Conservation (phyloP, 2,329 filamentous ascomycete genomes). For the Neopestalotiopsis clavispora region DNA sequence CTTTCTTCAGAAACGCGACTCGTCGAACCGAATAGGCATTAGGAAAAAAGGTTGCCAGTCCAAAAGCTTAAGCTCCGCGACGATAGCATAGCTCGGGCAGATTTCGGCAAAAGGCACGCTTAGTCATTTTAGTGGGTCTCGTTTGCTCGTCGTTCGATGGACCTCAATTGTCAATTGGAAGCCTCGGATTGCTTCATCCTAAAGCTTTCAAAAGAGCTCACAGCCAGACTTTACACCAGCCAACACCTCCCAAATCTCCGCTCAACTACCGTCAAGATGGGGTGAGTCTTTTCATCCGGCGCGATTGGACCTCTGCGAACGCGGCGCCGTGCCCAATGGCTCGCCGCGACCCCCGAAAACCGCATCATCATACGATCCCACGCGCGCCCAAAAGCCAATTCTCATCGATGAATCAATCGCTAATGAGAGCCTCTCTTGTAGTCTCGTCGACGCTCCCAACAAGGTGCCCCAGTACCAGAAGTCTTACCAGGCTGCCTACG, state of each 20-base stretch:
- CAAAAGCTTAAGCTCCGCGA: background rate
- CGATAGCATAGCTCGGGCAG: conserved; percentile 10
- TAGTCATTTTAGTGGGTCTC: conserved; percentile 20
- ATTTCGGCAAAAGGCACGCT: conserved; percentile 18
- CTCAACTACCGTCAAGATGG: conserved; percentile 44
- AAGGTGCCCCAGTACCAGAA: conserved; percentile 77
- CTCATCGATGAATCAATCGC: conserved; percentile 21
- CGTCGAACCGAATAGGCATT: background rate
- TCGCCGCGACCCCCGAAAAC: conserved; percentile 3
- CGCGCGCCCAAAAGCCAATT: background rate
- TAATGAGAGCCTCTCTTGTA: conserved; percentile 36
- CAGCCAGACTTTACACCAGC: conserved; percentile 24
- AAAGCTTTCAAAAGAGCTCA: conserved; percentile 24
- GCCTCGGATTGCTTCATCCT: conserved; percentile 26
- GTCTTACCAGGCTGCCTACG: conserved; percentile 76
- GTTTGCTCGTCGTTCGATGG: conserved; percentile 3
- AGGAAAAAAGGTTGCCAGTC: background rate
- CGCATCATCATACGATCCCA: conserved; percentile 10
- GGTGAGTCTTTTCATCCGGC: conserved; percentile 35
- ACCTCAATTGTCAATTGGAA: conserved; percentile 17
- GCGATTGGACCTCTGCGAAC: conserved; percentile 5
- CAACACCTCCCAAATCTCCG: conserved; percentile 27
- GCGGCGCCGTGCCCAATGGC: conserved; percentile 27
- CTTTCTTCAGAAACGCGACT: background rate
- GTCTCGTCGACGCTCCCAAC: conserved; percentile 75